phyloP scores from a whole-genome alignment of 108 stramenopile species.

The Pseudonitzschia delicatissima region DNA sequence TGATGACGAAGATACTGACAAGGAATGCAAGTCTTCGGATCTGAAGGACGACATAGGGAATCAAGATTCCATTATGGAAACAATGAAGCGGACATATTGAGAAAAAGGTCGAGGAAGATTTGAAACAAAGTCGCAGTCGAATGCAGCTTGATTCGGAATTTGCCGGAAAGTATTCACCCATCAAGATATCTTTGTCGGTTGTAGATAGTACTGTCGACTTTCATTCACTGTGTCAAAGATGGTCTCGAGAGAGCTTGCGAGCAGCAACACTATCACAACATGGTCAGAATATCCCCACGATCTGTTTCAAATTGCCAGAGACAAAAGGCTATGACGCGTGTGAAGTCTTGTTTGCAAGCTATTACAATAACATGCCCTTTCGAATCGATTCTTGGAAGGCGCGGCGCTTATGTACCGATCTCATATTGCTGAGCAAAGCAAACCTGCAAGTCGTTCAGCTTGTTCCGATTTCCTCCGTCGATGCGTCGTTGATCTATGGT shows the following conservation, averaged over 20 bases:
- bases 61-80: neutral
- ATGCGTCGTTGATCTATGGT: slow-evolving; percentile 39
- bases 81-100: neutral
- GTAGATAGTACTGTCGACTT: slow-evolving; percentile 16
- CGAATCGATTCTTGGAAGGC: slow-evolving; percentile 8
- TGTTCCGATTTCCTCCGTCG: slow-evolving; percentile 26
- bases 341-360: slow-evolving; percentile 15
- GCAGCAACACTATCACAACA: neutral
- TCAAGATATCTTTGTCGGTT: neutral
- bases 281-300: neutral
- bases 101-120: slow-evolving; percentile 12
- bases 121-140: slow-evolving; percentile 12
- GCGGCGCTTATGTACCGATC: slow-evolving; percentile 15
- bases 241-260: slow-evolving; percentile 16
- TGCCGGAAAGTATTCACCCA: neutral
- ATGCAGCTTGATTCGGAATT: slow-evolving; percentile 15
- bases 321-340: slow-evolving; percentile 29
- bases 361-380: slow-evolving; percentile 31
- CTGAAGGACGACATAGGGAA: neutral
- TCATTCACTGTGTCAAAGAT: slow-evolving; percentile 14
- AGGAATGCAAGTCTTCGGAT: neutral
- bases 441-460: slow-evolving; percentile 31
- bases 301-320: slow-evolving; percentile 30
- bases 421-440: slow-evolving; percentile 14
- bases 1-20: neutral